Evolutionary conservation across 23 red algal species (phyloP).

Genomic region (Gracilaria domingensis): DNA sequence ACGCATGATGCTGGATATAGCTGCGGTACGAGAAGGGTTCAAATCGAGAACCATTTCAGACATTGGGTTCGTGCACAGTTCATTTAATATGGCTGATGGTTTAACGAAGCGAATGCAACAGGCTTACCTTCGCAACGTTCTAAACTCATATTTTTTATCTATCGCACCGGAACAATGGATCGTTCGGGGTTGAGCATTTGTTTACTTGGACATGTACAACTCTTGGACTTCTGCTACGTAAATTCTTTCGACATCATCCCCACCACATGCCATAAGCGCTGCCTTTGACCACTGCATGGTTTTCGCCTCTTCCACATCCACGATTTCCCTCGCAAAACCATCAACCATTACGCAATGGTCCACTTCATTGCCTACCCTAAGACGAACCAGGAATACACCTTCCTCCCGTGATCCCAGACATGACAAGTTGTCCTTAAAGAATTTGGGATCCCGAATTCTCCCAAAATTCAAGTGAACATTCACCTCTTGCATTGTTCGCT

Average conservation of each 20-base stretch:
- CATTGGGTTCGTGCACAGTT: constrained; percentile 7
- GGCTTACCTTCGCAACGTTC: not conserved
- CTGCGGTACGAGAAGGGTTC: constrained; percentile 23
- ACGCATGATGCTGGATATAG: constrained; percentile 50
- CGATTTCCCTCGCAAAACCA: not conserved
- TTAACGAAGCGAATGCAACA: constrained; percentile 28
- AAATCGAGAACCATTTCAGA: constrained; percentile 30
- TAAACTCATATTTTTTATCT: not conserved
- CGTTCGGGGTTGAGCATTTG: not conserved
- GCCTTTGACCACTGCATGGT: not conserved
- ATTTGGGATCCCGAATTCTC: not conserved
- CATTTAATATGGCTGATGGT: constrained; percentile 32
- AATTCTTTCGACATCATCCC: not conserved
- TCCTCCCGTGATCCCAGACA: not conserved
- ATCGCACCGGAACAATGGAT: constrained; percentile 35
- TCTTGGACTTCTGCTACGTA: constrained; percentile 43
- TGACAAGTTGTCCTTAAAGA: not conserved
- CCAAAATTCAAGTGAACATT: not conserved
- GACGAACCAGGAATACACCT: constrained; percentile 2
- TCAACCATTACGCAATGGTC: constrained; percentile 39
- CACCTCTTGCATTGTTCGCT: not conserved
- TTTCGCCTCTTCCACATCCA: constrained; percentile 33
- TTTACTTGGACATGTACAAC: not conserved
- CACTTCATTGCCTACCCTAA: constrained; percentile 11
- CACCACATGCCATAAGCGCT: constrained; percentile 6